A percentile compares a stretch with the other conserved stretches of the same genome.
phyloP scores from a whole-genome alignment of 768 basidiomycete species.

The Dictyophora rubrovolvata region DNA sequence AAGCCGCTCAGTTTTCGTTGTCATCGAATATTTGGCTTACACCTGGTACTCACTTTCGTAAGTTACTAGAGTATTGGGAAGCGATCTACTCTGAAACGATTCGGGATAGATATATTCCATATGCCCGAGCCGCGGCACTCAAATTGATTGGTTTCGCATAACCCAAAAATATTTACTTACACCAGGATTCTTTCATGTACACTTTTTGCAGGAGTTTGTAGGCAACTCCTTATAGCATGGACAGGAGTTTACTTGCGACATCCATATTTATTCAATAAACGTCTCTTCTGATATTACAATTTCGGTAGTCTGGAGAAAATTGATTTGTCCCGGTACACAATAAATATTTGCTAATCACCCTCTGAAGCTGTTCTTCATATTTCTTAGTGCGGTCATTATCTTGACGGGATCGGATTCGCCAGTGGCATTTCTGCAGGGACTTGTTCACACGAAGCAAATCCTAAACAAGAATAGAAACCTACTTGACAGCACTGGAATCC shows the following conservation, averaged over 20 bases:
- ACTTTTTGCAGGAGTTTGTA: background rate
- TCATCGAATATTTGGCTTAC: conserved; percentile 86
- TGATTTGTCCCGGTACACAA: background rate
- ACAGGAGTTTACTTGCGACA: background rate
- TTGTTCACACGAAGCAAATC: background rate
- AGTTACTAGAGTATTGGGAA: background rate
- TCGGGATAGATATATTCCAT: conserved; percentile 64
- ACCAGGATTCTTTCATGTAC: background rate
- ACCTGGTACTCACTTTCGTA: conserved; percentile 72
- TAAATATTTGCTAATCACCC: conserved; percentile 36
- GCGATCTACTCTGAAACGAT: conserved; percentile 19
- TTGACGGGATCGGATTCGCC: conserved; percentile 37
- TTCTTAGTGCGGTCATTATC: conserved; percentile 67
- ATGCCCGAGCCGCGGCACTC: conserved; percentile 66
- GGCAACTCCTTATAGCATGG: background rate
- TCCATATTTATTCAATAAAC: conserved; percentile 5
- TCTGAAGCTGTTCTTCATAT: conserved; percentile 75
- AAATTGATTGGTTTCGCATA: conserved; percentile 41
- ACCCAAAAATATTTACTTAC: background rate
- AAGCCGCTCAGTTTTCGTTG: conserved; percentile 60
- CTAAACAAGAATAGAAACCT: conserved; percentile 18
- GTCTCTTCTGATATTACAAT: background rate
- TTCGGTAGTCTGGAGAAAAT: background rate
- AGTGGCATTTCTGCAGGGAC: conserved; percentile 37
- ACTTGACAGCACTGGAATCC: conserved; percentile 52